These are phyloP conservation scores for Xylaria castorea DNA, from an alignment of 495 filamentous ascomycete species.

Conservation along the genomic window DNA sequence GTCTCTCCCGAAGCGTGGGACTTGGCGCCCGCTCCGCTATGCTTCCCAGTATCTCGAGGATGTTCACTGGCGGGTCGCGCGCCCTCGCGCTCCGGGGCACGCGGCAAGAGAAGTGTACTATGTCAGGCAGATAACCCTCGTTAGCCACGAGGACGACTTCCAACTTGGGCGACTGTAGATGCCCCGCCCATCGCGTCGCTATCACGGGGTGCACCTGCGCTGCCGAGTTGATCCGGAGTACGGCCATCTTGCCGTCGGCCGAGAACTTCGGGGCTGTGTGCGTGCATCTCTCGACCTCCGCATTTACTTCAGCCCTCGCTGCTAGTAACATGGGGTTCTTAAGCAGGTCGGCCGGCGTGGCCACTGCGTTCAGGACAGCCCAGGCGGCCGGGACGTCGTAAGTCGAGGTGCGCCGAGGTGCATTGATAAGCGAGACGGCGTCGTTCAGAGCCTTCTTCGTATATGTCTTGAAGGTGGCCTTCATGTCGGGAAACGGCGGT, in stretches of 20 bases:
- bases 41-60: constrained; percentile 57
- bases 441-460: constrained; percentile 64
- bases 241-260: constrained; percentile 60
- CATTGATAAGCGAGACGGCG: constrained; percentile 63
- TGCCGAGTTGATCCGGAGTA: constrained; percentile 58
- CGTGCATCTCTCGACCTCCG: constrained; percentile 61
- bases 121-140: constrained; percentile 60
- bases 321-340: constrained; percentile 48
- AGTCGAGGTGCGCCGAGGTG: constrained; percentile 60
- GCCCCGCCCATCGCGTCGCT: constrained; percentile 64
- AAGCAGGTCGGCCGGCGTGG: constrained; percentile 53
- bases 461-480: constrained; percentile 58
- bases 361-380: constrained; percentile 51
- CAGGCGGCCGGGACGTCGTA: constrained; percentile 63
- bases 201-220: constrained; percentile 67
- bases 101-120: constrained; percentile 67
- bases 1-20: constrained; percentile 50
- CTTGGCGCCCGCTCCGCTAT: constrained; percentile 50
- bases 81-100: constrained; percentile 54
- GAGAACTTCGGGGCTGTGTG: constrained; percentile 64
- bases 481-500: constrained; percentile 65
- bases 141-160: constrained; percentile 66
- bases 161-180: constrained; percentile 56
- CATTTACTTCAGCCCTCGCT: constrained; percentile 58
- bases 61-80: constrained; percentile 57